Percentiles rank a stretch among this genome's conserved stretches.
phyloP scores from a whole-genome alignment of 345 rosid genomes.

The Draba incana region DNA sequence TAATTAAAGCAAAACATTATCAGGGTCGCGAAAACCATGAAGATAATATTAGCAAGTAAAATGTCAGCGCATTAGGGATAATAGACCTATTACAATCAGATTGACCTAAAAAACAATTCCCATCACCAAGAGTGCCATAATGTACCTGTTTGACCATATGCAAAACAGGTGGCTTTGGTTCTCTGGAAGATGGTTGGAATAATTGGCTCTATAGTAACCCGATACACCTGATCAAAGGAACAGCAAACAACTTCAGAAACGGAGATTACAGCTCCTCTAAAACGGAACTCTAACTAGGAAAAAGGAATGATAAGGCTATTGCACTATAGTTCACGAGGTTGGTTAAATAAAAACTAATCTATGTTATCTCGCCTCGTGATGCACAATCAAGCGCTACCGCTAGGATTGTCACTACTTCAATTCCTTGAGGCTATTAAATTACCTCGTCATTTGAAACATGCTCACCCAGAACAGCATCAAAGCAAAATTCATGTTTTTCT shows the following conservation, averaged over 20 bases:
- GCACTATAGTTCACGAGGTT: conserved; percentile 6
- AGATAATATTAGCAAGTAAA: conserved; percentile 1
- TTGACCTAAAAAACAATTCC: background rate
- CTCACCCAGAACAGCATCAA: conserved; percentile 96
- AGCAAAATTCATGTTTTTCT: conserved; percentile 98
- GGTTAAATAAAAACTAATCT: conserved; percentile 6
- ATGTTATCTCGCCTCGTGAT: conserved; percentile 9
- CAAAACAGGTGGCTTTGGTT: conserved; percentile 99
- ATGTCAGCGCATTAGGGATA: background rate
- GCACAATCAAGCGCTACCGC: background rate
- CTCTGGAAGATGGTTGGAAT: conserved; percentile 90
- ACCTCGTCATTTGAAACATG: conserved; percentile 90
- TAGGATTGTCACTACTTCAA: background rate
- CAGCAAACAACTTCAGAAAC: background rate
- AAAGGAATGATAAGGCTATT: background rate
- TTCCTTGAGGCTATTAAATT: conserved; percentile 21
- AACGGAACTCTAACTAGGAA: conserved; percentile 3
- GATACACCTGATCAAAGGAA: conserved; percentile 66
- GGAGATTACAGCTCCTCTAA: background rate
- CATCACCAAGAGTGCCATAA: conserved; percentile 3
- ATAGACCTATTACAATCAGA: conserved; percentile 7
- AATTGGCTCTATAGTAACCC: conserved; percentile 87
- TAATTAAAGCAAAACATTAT: conserved; percentile 41
- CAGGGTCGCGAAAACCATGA: conserved; percentile 16
- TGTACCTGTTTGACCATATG: conserved; percentile 99